A percentile compares a stretch with the other conserved stretches of the same genome.
Conservation (phyloP, 306 rosid genomes). For the Quercus berberidifolia region DNA sequence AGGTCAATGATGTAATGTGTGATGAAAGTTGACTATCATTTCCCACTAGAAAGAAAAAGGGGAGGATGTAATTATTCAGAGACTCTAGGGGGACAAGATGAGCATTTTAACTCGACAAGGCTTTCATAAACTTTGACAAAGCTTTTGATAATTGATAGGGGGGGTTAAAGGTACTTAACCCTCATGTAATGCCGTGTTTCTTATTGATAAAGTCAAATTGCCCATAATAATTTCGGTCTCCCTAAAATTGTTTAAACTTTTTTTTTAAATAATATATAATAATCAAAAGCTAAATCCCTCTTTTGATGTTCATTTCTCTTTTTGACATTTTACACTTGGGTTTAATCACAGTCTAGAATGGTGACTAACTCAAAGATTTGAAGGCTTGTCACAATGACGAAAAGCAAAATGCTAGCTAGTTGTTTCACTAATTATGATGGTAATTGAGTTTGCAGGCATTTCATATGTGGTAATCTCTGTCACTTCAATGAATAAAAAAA, state of each 20-base stretch:
- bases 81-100: constrained; percentile 2
- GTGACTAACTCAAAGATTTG: constrained; percentile 6
- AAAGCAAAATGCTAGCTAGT: background rate
- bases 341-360: constrained; percentile 9
- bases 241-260: constrained; percentile 2
- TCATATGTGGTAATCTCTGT: background rate
- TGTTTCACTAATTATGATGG: constrained; percentile 11
- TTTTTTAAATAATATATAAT: constrained; percentile 1
- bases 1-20: constrained; percentile 29
- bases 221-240: constrained; percentile 3
- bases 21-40: constrained; percentile 22
- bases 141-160: constrained; percentile 1
- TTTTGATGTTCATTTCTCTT: constrained; percentile 1
- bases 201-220: constrained; percentile 19
- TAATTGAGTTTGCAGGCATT: background rate
- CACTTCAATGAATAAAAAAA: constrained; percentile 2
- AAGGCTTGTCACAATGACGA: constrained; percentile 7
- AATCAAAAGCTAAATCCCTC: constrained; percentile 14
- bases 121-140: background rate
- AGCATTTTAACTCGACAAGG: background rate
- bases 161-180: background rate
- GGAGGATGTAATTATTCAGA: constrained; percentile 3
- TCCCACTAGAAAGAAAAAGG: constrained; percentile 15
- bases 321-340: constrained; percentile 13
- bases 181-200: constrained; percentile 11